Conservation (phyloP, 208 protist species). For the Naegleria lovaniensis region DNA sequence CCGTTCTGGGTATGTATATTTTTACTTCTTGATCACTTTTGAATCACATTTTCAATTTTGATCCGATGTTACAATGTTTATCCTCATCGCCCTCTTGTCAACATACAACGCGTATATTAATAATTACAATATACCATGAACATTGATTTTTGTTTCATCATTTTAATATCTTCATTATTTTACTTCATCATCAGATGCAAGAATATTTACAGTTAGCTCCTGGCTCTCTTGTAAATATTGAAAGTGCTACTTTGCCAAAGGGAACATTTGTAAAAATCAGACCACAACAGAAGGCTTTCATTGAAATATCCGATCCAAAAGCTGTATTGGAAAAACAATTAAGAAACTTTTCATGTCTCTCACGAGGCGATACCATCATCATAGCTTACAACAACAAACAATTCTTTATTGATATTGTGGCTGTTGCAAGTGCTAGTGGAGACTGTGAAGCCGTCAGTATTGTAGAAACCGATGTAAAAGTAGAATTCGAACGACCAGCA, state of each 20-base stretch:
- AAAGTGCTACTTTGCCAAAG: conserved; percentile 61
- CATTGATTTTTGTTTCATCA: no score
- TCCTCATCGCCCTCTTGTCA: neutral
- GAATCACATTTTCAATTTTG: neutral
- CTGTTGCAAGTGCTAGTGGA: conserved; percentile 37
- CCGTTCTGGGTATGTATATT: conserved; percentile 62
- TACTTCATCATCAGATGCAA: conserved; percentile 62
- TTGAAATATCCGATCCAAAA: conserved; percentile 82
- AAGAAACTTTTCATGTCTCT: conserved; percentile 75
- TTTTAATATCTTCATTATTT: conserved; percentile 6
- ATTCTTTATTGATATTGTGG: conserved; percentile 74
- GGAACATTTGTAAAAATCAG: conserved; percentile 79
- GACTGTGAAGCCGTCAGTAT: conserved; percentile 66
- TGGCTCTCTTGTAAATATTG: conserved; percentile 57
- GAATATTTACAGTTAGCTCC: conserved; percentile 60
- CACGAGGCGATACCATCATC: conserved; percentile 72
- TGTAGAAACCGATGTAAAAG: conserved; percentile 83
- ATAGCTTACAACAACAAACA: conserved; percentile 73
- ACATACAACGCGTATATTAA: neutral
- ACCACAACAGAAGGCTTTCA: conserved; percentile 75
- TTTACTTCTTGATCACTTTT: neutral
- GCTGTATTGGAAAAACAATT: conserved; percentile 73
- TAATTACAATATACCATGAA: neutral
- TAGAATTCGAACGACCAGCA: conserved; percentile 81
- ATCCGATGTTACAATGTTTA: neutral